Conservation (phyloP, 306 rosid species). For the Quercus cerris region DNA sequence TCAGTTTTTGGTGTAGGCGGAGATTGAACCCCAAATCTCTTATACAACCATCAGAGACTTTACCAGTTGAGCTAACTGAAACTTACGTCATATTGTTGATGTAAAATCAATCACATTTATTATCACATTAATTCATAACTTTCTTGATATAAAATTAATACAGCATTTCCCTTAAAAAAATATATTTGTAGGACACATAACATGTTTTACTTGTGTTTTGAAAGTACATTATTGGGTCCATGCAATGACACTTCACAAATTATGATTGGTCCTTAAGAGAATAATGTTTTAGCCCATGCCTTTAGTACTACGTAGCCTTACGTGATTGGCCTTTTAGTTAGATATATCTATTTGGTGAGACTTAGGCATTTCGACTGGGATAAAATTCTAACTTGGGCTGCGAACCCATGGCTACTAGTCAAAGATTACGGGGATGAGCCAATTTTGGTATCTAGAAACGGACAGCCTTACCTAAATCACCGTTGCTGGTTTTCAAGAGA, state of each 20-base stretch:
- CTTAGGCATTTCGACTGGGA: neutral
- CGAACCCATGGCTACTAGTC: neutral
- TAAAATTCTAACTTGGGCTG: neutral
- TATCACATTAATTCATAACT: no score
- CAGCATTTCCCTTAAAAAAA: no score
- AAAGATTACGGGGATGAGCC: neutral
- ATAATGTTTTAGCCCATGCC: neutral
- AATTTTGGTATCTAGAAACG: neutral
- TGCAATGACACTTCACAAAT: neutral
- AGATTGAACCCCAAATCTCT: no score
- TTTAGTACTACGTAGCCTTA: neutral
- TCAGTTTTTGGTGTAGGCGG: no score
- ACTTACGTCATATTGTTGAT: no score
- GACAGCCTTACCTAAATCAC: conserved; percentile 26
- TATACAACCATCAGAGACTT: no score
- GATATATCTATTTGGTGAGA: neutral
- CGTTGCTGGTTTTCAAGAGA: conserved; percentile 26
- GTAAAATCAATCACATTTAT: no score
- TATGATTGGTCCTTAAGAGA: neutral
- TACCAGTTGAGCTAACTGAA: no score
- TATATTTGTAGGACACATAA: no score
- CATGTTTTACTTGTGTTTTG: neutral
- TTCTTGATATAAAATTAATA: no score
- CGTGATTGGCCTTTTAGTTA: neutral
- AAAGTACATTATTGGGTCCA: neutral